Conservation (phyloP, 208 protist genomes). For the Leishmania turanica region DNA sequence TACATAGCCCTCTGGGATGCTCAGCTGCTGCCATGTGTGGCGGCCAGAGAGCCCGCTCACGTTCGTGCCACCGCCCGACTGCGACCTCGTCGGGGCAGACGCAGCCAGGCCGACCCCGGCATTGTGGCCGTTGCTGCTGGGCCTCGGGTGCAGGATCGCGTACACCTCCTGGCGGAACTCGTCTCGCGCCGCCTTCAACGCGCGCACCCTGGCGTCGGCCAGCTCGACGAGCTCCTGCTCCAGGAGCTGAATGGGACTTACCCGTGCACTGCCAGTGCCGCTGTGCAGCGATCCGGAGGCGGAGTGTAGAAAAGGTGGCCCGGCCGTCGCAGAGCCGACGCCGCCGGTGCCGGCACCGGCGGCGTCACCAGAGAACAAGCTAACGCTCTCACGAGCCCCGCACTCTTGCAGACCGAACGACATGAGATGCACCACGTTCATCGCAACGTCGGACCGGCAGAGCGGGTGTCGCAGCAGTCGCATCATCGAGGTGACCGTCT, state of each 20-base stretch:
- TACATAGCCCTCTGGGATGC: constrained; percentile 30
- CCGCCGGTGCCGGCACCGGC: not conserved
- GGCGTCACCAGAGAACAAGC: constrained; percentile 6
- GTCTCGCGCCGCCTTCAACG: constrained; percentile 26
- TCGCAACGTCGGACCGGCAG: constrained; percentile 44
- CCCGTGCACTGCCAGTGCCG: not conserved
- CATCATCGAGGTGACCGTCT: constrained; percentile 41
- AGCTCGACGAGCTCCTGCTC: constrained; percentile 44
- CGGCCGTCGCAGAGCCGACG: not conserved
- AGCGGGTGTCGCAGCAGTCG: constrained; percentile 54
- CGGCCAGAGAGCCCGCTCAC: not conserved
- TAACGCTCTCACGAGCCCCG: constrained; percentile 37
- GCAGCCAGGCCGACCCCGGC: not conserved
- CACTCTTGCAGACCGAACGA: constrained; percentile 60
- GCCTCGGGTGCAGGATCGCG: constrained; percentile 10
- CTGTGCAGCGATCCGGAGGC: not conserved
- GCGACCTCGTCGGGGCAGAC: not conserved
- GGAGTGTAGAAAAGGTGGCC: not conserved
- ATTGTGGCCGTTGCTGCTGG: not conserved
- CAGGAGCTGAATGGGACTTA: constrained; percentile 26
- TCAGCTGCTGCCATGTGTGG: constrained; percentile 27
- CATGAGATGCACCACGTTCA: constrained; percentile 46
- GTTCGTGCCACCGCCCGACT: not conserved
- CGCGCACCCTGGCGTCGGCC: constrained; percentile 26
- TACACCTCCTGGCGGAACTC: constrained; percentile 28